Conservation (phyloP, 768 basidiomycete genomes). For the Daedaleopsis nitida region DNA sequence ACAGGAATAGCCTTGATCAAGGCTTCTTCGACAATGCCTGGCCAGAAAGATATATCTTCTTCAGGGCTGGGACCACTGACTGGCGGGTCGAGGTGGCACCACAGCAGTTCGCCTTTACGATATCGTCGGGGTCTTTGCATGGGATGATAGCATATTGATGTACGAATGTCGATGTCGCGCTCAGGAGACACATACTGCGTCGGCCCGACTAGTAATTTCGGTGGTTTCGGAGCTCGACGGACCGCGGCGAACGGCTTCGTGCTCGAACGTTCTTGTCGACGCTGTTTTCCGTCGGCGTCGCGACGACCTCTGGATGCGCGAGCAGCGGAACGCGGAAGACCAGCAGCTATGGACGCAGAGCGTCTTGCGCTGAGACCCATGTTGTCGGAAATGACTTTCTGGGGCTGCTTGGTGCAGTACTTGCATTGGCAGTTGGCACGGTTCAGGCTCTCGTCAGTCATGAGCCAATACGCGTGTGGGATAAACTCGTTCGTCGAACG, state of each 20-base stretch:
- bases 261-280: conserved; percentile 16
- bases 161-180: conserved; percentile 64
- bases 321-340: not conserved
- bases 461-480: conserved; percentile 82
- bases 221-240: conserved; percentile 39
- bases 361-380: conserved; percentile 48
- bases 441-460: conserved; percentile 51
- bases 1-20: conserved; percentile 48
- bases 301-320: conserved; percentile 8
- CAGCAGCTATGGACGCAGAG: conserved; percentile 21
- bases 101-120: conserved; percentile 70
- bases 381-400: conserved; percentile 66
- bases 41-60: conserved; percentile 69
- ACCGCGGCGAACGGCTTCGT: conserved; percentile 43
- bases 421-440: conserved; percentile 68
- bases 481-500: conserved; percentile 86
- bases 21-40: conserved; percentile 63
- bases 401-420: conserved; percentile 71
- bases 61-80: conserved; percentile 44
- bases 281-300: conserved; percentile 20
- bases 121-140: conserved; percentile 59
- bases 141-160: conserved; percentile 47
- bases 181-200: conserved; percentile 59
- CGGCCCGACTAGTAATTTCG: conserved; percentile 37
- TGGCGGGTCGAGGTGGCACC: conserved; percentile 59